These are phyloP conservation scores for Myrica gale DNA, from an alignment of 306 rosid genomes.

Conservation along the genomic window DNA sequence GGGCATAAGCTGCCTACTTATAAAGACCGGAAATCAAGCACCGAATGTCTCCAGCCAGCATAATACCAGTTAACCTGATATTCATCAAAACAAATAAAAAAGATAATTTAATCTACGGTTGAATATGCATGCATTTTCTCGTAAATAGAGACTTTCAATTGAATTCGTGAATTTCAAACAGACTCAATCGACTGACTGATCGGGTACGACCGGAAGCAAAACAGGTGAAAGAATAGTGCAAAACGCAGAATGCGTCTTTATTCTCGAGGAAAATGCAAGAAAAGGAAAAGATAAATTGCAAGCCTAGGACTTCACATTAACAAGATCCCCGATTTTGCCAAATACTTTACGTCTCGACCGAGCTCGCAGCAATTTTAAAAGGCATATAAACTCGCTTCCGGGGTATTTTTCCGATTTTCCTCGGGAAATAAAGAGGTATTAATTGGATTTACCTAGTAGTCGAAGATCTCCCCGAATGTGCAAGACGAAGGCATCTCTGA, in stretches of 20 bases:
- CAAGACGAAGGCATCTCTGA: neutral
- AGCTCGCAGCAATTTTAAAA: neutral
- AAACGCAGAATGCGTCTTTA: neutral
- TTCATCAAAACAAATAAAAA: too few species aligned
- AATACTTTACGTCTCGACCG: neutral
- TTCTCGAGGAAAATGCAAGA: neutral
- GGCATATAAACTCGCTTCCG: neutral
- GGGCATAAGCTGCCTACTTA: conserved; percentile 42
- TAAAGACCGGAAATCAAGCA: conserved; percentile 40
- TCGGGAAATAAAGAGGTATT: neutral
- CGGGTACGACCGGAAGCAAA: neutral
- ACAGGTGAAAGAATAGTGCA: too few species aligned
- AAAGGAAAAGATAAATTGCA: neutral
- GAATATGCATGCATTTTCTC: neutral
- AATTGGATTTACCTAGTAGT: neutral
- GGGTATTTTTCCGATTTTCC: neutral
- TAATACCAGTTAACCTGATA: conserved; percentile 47
- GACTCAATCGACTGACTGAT: neutral
- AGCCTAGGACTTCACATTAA: neutral
- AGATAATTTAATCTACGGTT: neutral
- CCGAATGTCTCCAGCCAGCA: conserved; percentile 41
- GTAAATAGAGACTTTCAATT: neutral
- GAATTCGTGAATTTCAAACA: neutral
- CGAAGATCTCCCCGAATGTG: conserved; percentile 12
- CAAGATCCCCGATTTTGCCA: neutral